These are phyloP conservation scores for Lactarius hatsudake DNA, from an alignment of 768 basidiomycete species.

Conservation along the genomic window DNA sequence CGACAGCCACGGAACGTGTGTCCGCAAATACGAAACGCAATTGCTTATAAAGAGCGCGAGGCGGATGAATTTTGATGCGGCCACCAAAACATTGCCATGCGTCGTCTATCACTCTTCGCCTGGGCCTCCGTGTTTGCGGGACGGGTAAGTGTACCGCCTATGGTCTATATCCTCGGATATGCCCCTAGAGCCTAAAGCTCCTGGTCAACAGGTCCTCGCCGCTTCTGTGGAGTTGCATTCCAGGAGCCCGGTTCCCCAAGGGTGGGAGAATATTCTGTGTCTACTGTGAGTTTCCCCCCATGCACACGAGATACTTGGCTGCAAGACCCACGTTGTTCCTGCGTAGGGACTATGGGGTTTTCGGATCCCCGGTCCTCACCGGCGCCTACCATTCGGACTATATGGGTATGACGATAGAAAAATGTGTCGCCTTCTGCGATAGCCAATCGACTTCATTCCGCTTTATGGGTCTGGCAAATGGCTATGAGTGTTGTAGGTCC, in stretches of 20 bases:
- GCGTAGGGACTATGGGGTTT: not conserved
- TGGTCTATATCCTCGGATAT: too few species aligned
- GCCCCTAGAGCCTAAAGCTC: not conserved
- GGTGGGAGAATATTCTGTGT: not conserved
- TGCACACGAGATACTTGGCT: too few species aligned
- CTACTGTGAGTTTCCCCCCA: not conserved
- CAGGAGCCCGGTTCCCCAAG: not conserved
- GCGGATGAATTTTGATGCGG: not conserved
- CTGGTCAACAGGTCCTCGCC: not conserved
- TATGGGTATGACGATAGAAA: slow-evolving; percentile 57
- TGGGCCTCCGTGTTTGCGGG: not conserved
- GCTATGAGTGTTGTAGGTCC: slow-evolving; percentile 53
- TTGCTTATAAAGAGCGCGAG: not conserved
- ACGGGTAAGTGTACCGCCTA: not conserved
- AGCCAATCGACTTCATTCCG: slow-evolving; percentile 40
- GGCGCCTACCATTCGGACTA: slow-evolving; percentile 45
- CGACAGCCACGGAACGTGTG: not conserved
- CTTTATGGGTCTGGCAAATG: slow-evolving; percentile 68
- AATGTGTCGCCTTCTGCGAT: slow-evolving; percentile 44
- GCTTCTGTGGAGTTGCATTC: not conserved
- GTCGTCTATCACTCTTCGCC: not conserved
- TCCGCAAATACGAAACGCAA: not conserved
- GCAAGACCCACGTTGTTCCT: too few species aligned
- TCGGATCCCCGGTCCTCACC: slow-evolving; percentile 40
- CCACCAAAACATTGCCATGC: not conserved